Base-by-base conservation (phyloP, 140 eudicot genomes). In the Senecio squalidus region DNA sequence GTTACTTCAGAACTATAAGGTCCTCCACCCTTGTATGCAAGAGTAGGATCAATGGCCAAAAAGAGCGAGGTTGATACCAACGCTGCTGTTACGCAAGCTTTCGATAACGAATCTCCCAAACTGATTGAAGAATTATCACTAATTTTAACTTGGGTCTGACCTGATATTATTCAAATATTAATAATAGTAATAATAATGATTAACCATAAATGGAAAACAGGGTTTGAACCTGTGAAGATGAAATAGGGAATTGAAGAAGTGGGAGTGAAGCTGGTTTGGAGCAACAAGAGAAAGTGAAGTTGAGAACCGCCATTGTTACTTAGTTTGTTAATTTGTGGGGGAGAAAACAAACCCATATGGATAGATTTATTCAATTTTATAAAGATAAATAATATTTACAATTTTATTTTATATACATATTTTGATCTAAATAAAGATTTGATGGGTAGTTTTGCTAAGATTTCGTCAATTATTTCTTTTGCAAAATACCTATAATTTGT, bases 11-110 rank as follows among this genome's bases (percentile, higher is more conserved):
- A 65, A 59, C 98, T 96, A 50, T 86, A 91, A 0, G 96, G 98
- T 17, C 98, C 96, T 68, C 98, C 98, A 22, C 98, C 95, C 98
- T 91, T 30, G 36, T 1, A 91, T 47, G 95, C 95, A 50, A 91
- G 88, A 51, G 98, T 95, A 66, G 98, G 95, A 69, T 86, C 80
- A 18, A 81, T 58, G 29, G 91, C 69, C 68, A 91, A 91, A 75
- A 82, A 80, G 14, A 91, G 75, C 11, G 98, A 79, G 61, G 92
- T 87, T 48, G 98, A 80, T 30, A 86, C 34, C 14, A 91, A 78
- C 28, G 93, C n/a, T n/a, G n/a, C 89, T 46, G 86, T 56, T 34
- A 86, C 67, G 66, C 94, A 58, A 27, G 80, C 88, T 68, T 76
- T 82, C 33, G 87, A 78, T 20, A 74, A 22, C n/a, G 89, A 77